These are phyloP conservation scores for Xylaria castorea DNA, from an alignment of 495 filamentous ascomycete genomes.

Conservation along the genomic window DNA sequence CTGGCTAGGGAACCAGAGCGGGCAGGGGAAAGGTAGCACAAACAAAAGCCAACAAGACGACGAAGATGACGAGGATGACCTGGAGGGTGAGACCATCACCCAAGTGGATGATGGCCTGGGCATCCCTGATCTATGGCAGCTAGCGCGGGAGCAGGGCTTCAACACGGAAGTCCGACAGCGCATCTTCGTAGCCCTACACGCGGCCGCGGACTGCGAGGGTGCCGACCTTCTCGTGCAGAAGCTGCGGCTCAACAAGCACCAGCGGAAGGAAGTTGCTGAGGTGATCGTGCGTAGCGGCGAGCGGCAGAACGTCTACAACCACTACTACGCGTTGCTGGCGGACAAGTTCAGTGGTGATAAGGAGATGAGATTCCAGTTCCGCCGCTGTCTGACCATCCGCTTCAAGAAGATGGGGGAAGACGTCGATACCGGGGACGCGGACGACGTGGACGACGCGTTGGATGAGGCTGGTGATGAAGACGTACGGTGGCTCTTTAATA, in stretches of 20 bases:
- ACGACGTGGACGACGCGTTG: conserved; percentile 45
- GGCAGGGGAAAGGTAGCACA: conserved; percentile 35
- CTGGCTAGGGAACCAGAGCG: conserved; percentile 67
- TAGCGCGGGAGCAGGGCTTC: conserved; percentile 87
- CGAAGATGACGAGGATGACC: conserved; percentile 32
- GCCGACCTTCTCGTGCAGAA: conserved; percentile 79
- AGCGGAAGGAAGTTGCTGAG: conserved; percentile 85
- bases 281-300: conserved; percentile 88
- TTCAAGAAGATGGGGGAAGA: conserved; percentile 84
- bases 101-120: conserved; percentile 59
- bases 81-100: conserved; percentile 41
- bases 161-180: conserved; percentile 92
- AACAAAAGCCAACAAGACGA: conserved; percentile 28
- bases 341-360: conserved; percentile 73
- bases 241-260: conserved; percentile 81
- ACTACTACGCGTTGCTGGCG: conserved; percentile 89
- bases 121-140: conserved; percentile 66
- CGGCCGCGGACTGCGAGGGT: conserved; percentile 84
- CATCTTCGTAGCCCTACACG: conserved; percentile 90
- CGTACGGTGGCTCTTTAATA: conserved; percentile 79
- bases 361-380: conserved; percentile 80
- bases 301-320: conserved; percentile 84
- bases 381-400: conserved; percentile 84
- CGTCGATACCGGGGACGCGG: conserved; percentile 62
- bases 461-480: conserved; percentile 57